A percentile compares a stretch with the other conserved stretches of the same genome.
Evolutionary conservation across 2,329 filamentous ascomycete genomes (phyloP).

Genomic region (Microdochium trichocladiopsis): DNA sequence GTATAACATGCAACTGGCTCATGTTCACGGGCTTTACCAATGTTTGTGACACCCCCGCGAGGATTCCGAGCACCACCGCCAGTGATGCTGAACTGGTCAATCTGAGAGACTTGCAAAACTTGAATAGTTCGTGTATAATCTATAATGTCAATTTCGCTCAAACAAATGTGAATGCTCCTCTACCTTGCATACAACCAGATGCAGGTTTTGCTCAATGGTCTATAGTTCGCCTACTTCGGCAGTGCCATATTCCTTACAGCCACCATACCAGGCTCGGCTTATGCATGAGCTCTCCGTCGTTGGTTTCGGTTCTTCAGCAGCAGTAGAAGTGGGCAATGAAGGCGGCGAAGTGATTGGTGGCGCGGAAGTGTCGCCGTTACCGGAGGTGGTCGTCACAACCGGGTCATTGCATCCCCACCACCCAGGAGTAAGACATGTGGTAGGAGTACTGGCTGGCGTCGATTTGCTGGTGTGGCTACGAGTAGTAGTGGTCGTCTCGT

Average conservation of each 20-base stretch:
- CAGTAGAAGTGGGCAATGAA: slow-evolving; percentile 10
- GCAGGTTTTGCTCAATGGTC: background rate
- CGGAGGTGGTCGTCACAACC: slow-evolving; percentile 9
- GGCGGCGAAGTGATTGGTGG: slow-evolving; percentile 18
- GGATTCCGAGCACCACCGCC: too few relatives aligned
- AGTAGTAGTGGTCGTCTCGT: slow-evolving; percentile 31
- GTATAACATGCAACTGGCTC: too few relatives aligned
- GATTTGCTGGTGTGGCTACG: slow-evolving; percentile 25
- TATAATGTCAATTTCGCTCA: background rate
- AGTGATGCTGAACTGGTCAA: too few relatives aligned
- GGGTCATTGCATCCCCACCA: slow-evolving; percentile 10
- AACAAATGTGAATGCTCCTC: background rate
- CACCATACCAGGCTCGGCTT: slow-evolving; percentile 16
- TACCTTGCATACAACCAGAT: too few relatives aligned
- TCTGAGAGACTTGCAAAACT: too few relatives aligned
- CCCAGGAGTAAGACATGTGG: slow-evolving; percentile 9
- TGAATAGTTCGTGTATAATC: background rate
- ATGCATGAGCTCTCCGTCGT: slow-evolving; percentile 12
- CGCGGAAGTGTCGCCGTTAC: slow-evolving; percentile 5
- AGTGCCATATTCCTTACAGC: slow-evolving; percentile 14
- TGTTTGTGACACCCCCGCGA: too few relatives aligned
- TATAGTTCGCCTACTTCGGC: background rate
- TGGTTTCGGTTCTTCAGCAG: slow-evolving; percentile 4
- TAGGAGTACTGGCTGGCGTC: slow-evolving; percentile 16
- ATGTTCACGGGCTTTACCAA: too few relatives aligned